phyloP scores from a whole-genome alignment of 2,329 filamentous ascomycete genomes.

The Conoideocrella luteorostrata region DNA sequence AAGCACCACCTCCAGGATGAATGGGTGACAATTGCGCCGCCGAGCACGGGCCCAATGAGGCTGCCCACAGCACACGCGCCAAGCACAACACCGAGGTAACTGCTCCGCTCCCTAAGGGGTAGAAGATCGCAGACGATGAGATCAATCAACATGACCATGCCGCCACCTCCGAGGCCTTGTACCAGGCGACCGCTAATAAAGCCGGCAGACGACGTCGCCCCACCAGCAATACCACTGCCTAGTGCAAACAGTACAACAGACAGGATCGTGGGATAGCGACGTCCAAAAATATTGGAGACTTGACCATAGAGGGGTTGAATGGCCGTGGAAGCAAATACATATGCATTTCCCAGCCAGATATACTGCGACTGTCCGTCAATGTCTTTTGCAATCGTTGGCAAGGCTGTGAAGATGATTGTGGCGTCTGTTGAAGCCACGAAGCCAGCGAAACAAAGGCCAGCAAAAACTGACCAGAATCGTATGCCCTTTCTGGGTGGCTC shows the following conservation, averaged over 20 bases:
- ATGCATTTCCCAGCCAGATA: constrained; percentile 21
- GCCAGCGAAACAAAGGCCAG: constrained; percentile 16
- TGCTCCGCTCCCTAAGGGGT: constrained; percentile 38
- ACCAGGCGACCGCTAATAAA: constrained; percentile 43
- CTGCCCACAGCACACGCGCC: too few species aligned
- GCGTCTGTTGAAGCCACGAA: constrained; percentile 21
- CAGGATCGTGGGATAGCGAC: constrained; percentile 33
- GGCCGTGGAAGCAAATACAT: constrained; percentile 9
- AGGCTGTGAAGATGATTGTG: constrained; percentile 21
- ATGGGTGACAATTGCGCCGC: too few species aligned
- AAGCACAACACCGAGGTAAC: constrained; percentile 26
- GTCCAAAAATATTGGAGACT: constrained; percentile 43
- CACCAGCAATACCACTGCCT: constrained; percentile 46
- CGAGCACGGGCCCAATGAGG: too few species aligned
- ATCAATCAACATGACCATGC: constrained; percentile 27
- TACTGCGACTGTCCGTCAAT: constrained; percentile 17
- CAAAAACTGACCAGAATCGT: not conserved
- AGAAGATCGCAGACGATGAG: constrained; percentile 37
- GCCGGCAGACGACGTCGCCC: constrained; percentile 33
- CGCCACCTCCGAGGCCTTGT: constrained; percentile 39
- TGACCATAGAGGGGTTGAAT: constrained; percentile 34
- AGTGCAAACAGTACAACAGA: constrained; percentile 41
- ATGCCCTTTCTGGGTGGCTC: too few species aligned
- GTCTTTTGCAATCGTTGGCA: constrained; percentile 19
- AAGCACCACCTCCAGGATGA: too few species aligned